Evolutionary conservation across 257 asterid species (phyloP).

Genomic region (Verbascum thapsus): DNA sequence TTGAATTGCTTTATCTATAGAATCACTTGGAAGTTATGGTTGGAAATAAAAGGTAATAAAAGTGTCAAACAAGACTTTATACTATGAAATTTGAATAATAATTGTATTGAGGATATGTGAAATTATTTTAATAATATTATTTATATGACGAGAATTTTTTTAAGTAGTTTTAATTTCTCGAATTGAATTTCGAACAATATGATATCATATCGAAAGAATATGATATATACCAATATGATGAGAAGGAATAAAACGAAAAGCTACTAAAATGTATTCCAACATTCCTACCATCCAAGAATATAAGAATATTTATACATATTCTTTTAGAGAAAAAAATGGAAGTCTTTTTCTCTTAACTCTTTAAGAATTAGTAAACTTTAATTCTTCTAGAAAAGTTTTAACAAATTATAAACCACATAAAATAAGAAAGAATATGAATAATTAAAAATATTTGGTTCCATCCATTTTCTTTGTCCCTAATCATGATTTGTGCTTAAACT

Average conservation of each 20-base stretch:
- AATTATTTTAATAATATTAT: no score
- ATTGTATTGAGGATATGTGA: no score
- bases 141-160: no score
- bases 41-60: no score
- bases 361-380: neutral
- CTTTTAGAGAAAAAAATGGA: neutral
- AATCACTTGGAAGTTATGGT: no score
- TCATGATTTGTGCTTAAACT: neutral
- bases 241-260: neutral
- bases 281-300: neutral
- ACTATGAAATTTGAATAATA: no score
- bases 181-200: no score
- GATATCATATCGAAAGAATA: neutral
- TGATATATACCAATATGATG: neutral
- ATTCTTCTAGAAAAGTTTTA: neutral
- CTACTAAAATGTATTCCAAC: slow-evolving; percentile 15
- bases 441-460: slow-evolving; percentile 18
- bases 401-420: slow-evolving; percentile 17
- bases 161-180: no score
- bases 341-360: neutral
- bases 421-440: slow-evolving; percentile 5
- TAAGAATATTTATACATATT: neutral
- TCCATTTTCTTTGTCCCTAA: neutral
- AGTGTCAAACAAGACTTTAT: no score
- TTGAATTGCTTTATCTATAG: no score